A percentile compares a stretch with the other conserved stretches of the same genome.
Conservation (phyloP, 129 eudicot genomes). For the Saussurea involucrata region DNA sequence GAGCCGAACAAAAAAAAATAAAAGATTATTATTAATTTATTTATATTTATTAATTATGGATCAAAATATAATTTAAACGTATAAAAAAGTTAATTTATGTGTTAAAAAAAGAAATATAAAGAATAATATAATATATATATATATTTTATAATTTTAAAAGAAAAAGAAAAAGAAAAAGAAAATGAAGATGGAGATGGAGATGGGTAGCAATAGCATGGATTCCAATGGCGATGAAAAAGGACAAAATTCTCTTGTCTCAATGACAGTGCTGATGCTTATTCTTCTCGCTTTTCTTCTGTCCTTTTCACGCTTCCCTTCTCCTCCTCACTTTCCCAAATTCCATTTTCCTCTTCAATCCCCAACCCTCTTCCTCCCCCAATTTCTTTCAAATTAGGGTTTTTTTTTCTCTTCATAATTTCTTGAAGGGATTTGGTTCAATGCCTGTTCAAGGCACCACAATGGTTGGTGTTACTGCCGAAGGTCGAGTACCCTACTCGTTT, state of each 20-base stretch:
- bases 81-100: neutral
- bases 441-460: conserved; percentile 20
- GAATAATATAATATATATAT: neutral
- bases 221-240: conserved; percentile 30
- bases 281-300: conserved; percentile 18
- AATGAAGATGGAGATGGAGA: neutral
- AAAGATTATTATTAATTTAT: neutral
- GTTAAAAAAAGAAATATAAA: neutral
- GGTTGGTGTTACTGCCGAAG: conserved; percentile 35
- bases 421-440: conserved; percentile 1
- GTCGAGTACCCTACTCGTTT: conserved; percentile 54
- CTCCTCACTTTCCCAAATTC: conserved; percentile 26
- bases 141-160: neutral
- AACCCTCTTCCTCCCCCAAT: neutral
- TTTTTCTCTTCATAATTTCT: neutral
- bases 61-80: neutral
- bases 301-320: conserved; percentile 8
- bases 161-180: neutral
- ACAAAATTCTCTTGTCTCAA: conserved; percentile 39
- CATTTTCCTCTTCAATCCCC: neutral
- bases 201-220: conserved; percentile 18
- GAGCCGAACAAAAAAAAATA: neutral
- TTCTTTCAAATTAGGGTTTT: conserved; percentile 14
- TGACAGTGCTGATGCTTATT: conserved; percentile 22
- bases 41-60: neutral